Evolutionary conservation across 768 basidiomycete genomes (phyloP).

Genomic region (Lentinula edodes): DNA sequence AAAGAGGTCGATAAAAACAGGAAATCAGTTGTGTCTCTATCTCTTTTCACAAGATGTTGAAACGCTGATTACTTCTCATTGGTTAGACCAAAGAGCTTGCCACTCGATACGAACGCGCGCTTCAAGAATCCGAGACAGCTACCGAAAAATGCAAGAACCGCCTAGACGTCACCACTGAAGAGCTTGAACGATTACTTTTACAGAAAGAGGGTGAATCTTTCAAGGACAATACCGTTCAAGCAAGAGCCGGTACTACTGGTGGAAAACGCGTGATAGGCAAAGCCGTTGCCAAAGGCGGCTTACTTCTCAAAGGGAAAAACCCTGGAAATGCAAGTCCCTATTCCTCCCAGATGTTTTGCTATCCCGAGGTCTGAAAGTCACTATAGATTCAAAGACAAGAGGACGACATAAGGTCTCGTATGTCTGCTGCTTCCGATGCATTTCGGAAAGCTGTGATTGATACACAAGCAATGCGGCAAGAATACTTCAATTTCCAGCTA

Average conservation of each 20-base stretch:
- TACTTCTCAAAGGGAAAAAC: constrained; percentile 88
- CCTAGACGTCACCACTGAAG: constrained; percentile 87
- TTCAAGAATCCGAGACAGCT: constrained; percentile 80
- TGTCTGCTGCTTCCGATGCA: constrained; percentile 81
- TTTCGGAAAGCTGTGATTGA: constrained; percentile 89
- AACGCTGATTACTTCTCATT: constrained; percentile 1
- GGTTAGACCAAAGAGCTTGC: constrained; percentile 86
- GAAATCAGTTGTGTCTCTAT: constrained; percentile 56
- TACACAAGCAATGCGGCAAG: constrained; percentile 86
- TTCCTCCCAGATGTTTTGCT: constrained; percentile 7
- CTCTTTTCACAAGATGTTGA: constrained; percentile 4
- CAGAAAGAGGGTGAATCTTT: constrained; percentile 94
- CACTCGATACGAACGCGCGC: constrained; percentile 76
- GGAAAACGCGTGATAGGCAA: constrained; percentile 86
- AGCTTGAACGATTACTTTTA: constrained; percentile 85
- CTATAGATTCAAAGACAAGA: constrained; percentile 83
- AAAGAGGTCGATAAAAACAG: constrained; percentile 95
- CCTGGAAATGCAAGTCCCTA: constrained; percentile 62
- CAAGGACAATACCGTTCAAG: constrained; percentile 73
- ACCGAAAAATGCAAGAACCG: constrained; percentile 89
- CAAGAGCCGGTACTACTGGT: constrained; percentile 51
- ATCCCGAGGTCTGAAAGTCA: constrained; percentile 5
- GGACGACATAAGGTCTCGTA: constrained; percentile 84
- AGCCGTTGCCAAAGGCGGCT: constrained; percentile 85
- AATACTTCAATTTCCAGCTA: constrained; percentile 96